A percentile compares a stretch with the other conserved stretches of the same genome.
Evolutionary conservation across 2,329 filamentous ascomycete species (phyloP).

Genomic region (Periconia digitata): DNA sequence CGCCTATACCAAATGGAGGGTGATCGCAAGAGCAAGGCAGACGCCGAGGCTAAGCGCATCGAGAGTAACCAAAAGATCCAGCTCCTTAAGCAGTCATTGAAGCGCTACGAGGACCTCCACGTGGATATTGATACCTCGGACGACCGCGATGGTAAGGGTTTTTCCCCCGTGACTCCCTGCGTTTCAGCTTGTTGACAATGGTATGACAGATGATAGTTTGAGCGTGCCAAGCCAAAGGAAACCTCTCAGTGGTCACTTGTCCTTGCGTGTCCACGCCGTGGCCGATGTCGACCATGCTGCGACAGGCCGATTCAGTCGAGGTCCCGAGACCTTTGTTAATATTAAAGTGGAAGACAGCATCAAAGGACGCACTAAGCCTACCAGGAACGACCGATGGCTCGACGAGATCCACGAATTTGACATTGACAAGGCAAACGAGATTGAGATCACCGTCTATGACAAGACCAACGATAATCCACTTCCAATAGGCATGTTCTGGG

Average conservation of each 20-base stretch:
- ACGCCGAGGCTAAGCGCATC: slow-evolving; percentile 84
- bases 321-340: slow-evolving; percentile 92
- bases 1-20: slow-evolving; percentile 96
- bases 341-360: slow-evolving; percentile 96
- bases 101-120: slow-evolving; percentile 95
- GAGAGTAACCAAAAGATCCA: slow-evolving; percentile 99
- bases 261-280: slow-evolving; percentile 82
- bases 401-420: slow-evolving; percentile 89
- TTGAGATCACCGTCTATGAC: slow-evolving; percentile 96
- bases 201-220: slow-evolving; percentile 82
- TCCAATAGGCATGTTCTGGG: slow-evolving; percentile 93
- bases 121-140: slow-evolving; percentile 80
- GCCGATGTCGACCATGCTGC: slow-evolving; percentile 94
- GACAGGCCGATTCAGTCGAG: slow-evolving; percentile 77
- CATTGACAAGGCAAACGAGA: slow-evolving; percentile 98
- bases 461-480: slow-evolving; percentile 85
- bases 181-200: slow-evolving; percentile 27
- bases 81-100: slow-evolving; percentile 90
- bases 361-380: slow-evolving; percentile 82
- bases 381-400: slow-evolving; percentile 86
- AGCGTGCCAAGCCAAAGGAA: slow-evolving; percentile 94
- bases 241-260: slow-evolving; percentile 88
- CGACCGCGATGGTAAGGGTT: slow-evolving; percentile 75
- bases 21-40: slow-evolving; percentile 90
- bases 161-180: background rate